Evolutionary conservation across 148 eudicot genomes (phyloP).

Genomic region (Vaccinium myrtillus): DNA sequence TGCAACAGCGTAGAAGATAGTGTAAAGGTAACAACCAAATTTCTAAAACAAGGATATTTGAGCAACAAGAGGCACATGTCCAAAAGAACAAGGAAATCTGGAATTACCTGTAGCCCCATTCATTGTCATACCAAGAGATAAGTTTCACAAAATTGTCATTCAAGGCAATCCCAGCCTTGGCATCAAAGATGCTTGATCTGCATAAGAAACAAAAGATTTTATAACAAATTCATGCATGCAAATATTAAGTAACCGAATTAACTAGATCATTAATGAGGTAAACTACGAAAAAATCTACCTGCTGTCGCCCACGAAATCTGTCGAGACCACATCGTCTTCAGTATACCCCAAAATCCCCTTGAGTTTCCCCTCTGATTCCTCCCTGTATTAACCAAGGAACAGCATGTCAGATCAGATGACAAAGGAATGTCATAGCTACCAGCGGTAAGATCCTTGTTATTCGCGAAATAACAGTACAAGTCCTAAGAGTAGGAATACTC

Average conservation of each 20-base stretch:
- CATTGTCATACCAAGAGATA: constrained; percentile 87
- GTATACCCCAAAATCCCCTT: constrained; percentile 73
- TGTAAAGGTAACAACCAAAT: neutral
- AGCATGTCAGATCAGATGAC: neutral
- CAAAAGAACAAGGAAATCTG: neutral
- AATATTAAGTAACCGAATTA: neutral
- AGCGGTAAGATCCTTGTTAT: neutral
- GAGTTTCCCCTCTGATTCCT: constrained; percentile 62
- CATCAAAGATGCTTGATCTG: constrained; percentile 81
- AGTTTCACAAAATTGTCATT: constrained; percentile 65
- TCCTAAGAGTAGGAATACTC: constrained; percentile 26
- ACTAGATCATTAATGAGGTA: neutral
- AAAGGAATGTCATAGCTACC: neutral
- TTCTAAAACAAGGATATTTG: too few species aligned
- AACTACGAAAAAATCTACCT: constrained; percentile 26
- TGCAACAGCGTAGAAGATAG: constrained; percentile 11
- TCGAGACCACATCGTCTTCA: constrained; percentile 69
- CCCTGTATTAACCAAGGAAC: constrained; percentile 33
- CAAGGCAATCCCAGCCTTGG: constrained; percentile 88
- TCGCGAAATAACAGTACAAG: neutral
- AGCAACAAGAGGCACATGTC: neutral
- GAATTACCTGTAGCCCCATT: constrained; percentile 90
- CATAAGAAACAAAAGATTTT: neutral
- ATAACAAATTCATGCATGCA: neutral
- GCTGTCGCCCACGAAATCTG: constrained; percentile 62